phyloP scores from a whole-genome alignment of 768 basidiomycete species.

The Kwoniella botswanensis region DNA sequence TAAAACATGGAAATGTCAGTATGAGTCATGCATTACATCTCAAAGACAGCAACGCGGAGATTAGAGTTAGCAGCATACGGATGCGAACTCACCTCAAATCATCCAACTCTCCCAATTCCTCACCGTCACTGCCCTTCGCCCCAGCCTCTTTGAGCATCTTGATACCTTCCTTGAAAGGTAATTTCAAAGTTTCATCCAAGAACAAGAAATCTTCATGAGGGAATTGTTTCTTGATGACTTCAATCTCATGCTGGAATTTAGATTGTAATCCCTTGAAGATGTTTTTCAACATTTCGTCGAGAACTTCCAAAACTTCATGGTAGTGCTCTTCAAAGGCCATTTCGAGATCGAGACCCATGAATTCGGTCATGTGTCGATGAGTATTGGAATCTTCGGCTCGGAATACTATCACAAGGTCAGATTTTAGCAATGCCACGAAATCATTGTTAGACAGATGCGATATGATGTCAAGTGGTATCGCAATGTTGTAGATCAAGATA shows the following conservation, averaged over 20 bases:
- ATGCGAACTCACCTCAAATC: slow-evolving; percentile 69
- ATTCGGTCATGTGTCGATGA: slow-evolving; percentile 97
- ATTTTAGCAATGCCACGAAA: neutral
- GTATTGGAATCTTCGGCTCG: slow-evolving; percentile 97
- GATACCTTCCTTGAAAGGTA: slow-evolving; percentile 86
- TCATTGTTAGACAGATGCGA: neutral
- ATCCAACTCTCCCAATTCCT: slow-evolving; percentile 70
- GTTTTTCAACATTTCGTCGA: slow-evolving; percentile 81
- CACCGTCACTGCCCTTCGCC: slow-evolving; percentile 58
- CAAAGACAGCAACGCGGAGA: no score
- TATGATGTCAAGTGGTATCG: neutral
- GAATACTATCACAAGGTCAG: slow-evolving; percentile 72
- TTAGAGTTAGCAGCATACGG: no score
- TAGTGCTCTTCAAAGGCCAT: slow-evolving; percentile 99
- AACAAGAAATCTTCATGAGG: slow-evolving; percentile 96
- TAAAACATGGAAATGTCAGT: neutral
- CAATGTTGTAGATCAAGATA: neutral
- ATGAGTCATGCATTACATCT: no score
- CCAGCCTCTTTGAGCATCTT: slow-evolving; percentile 84
- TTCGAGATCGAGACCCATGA: slow-evolving; percentile 97
- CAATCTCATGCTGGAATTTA: slow-evolving; percentile 80
- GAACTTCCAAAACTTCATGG: slow-evolving; percentile 91
- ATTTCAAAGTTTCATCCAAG: slow-evolving; percentile 81
- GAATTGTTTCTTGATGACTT: slow-evolving; percentile 79
- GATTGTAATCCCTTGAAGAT: slow-evolving; percentile 85